Evolutionary conservation across 1,284 basidiomycete species (phyloP).

Genomic region (Chalciporus sp.): DNA sequence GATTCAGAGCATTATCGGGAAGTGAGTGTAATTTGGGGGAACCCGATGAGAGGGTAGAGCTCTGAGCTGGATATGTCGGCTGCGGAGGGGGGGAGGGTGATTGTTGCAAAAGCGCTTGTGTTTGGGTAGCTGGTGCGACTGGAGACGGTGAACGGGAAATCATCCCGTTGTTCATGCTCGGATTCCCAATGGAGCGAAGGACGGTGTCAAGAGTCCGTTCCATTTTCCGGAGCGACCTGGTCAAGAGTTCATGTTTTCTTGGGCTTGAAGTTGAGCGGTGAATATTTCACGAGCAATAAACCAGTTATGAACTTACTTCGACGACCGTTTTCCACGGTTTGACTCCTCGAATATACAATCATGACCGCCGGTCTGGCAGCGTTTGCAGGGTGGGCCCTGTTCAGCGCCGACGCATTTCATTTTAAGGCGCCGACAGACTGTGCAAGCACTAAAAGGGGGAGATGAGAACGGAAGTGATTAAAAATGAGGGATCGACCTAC

Average conservation of each 20-base stretch:
- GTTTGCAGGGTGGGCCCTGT: constrained; percentile 90
- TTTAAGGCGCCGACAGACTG: constrained; percentile 93
- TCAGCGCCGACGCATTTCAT: constrained; percentile 98
- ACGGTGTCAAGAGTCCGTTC: constrained; percentile 90
- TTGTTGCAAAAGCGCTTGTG: constrained; percentile 61
- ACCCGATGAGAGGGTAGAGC: constrained; percentile 18
- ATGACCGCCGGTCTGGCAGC: constrained; percentile 78
- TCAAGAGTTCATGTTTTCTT: constrained; percentile 87
- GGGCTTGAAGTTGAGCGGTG: constrained; percentile 37
- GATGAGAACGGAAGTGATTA: constrained; percentile 2
- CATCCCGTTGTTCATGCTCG: constrained; percentile 76
- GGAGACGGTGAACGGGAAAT: constrained; percentile 83
- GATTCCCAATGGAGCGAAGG: constrained; percentile 80
- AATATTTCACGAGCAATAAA: constrained; percentile 27
- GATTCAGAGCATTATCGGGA: constrained; percentile 90
- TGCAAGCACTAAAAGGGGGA: constrained; percentile 71
- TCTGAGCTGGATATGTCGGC: constrained; percentile 23
- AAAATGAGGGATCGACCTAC: constrained; percentile 45
- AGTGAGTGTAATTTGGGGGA: constrained; percentile 85
- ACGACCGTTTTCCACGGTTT: constrained; percentile 89
- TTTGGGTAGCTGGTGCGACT: constrained; percentile 50
- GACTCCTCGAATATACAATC: constrained; percentile 96
- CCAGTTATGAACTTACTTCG: constrained; percentile 59
- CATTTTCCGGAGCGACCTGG: constrained; percentile 90
- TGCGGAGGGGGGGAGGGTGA: constrained; percentile 57